Base-by-base conservation (phyloP, 257 asterid species). In the Dorcoceras hygrometricum region DNA sequence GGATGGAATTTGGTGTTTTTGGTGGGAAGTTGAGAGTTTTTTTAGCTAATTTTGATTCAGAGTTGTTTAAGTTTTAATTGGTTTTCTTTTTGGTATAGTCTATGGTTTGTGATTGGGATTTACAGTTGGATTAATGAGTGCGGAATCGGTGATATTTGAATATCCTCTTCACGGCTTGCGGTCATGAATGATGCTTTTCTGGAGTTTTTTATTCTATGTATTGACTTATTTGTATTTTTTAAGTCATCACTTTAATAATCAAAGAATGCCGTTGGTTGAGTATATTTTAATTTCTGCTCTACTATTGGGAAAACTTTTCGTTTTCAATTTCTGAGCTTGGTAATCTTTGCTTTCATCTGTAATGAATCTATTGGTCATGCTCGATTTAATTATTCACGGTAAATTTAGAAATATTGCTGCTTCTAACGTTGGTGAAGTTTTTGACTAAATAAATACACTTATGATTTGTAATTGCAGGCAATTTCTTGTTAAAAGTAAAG, bases 401-500 rank as follows among this genome's bases (percentile, higher is more conserved):
- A 46, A 46, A 46, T 8, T 46, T 18, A 1, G 22, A 46, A 46
- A 46, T 46, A 20, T 46, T 46, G 6, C 7, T 46, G 22, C 1
- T 16, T 46, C 4, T 46, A 16, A 46, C 16, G 22, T 18, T 46
- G 1, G 8, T 46, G 4, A 46, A 39, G 18, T 46, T 8, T 16
- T 46, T 46, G 54, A 46, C 20, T 18, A 3, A 2, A 16, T 18
- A 3, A 2, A 16, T 14, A 46, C 20, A 16, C 54, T 18, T 55
- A 48, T 43, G 23, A 63, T 56, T 20, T 70, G 23, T 55, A 26
- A 62, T 27, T 77, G 81, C 84, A 78, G 87, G 69, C n/a, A 24
- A 53, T 34, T 69, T 20, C 57, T 19, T 67, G n/a, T 25, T 61
- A 56, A 54, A 72, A 66, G 70, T 51, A 8, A 10, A 0, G 14